Conservation (phyloP, 768 basidiomycete genomes). For the Omphalotus guepiniiformis region DNA sequence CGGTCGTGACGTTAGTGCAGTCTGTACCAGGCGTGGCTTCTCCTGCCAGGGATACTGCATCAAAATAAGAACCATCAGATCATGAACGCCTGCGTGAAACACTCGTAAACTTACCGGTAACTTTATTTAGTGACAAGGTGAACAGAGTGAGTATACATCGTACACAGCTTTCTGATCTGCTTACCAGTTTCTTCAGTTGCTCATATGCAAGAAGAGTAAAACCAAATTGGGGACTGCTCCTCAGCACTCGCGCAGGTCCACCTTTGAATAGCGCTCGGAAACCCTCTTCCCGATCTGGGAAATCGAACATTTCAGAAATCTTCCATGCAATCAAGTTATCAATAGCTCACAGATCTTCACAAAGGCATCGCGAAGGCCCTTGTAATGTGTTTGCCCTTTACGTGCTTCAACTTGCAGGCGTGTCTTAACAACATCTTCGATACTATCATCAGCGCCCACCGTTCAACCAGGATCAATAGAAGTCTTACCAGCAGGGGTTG, state of each 20-base stretch:
- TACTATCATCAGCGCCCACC: slow-evolving; percentile 8
- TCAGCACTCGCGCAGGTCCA: slow-evolving; percentile 80
- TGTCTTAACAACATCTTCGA: slow-evolving; percentile 93
- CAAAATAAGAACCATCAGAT: slow-evolving; percentile 12
- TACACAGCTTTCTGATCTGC: slow-evolving; percentile 13
- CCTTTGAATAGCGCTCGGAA: slow-evolving; percentile 90
- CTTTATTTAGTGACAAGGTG: slow-evolving; percentile 21
- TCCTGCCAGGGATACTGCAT: slow-evolving; percentile 79
- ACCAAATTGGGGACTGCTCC: slow-evolving; percentile 92
- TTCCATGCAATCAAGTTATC: not conserved
- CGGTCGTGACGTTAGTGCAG: slow-evolving; percentile 60
- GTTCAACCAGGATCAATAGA: slow-evolving; percentile 13
- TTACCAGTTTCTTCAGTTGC: slow-evolving; percentile 58
- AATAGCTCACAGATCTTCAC: slow-evolving; percentile 76
- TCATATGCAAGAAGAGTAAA: slow-evolving; percentile 86
- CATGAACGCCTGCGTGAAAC: not conserved
- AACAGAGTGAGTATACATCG: not conserved
- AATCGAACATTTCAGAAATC: not conserved
- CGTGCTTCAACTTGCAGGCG: slow-evolving; percentile 90
- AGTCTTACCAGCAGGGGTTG: slow-evolving; percentile 77
- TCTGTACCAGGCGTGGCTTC: slow-evolving; percentile 63
- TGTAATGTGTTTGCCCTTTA: slow-evolving; percentile 88
- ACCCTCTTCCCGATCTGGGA: slow-evolving; percentile 80
- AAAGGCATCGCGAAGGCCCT: slow-evolving; percentile 86
- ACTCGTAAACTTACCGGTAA: slow-evolving; percentile 38